Conservation (phyloP, 192 early-diverging fungal species). For the Rhizoclosmatium sp. region DNA sequence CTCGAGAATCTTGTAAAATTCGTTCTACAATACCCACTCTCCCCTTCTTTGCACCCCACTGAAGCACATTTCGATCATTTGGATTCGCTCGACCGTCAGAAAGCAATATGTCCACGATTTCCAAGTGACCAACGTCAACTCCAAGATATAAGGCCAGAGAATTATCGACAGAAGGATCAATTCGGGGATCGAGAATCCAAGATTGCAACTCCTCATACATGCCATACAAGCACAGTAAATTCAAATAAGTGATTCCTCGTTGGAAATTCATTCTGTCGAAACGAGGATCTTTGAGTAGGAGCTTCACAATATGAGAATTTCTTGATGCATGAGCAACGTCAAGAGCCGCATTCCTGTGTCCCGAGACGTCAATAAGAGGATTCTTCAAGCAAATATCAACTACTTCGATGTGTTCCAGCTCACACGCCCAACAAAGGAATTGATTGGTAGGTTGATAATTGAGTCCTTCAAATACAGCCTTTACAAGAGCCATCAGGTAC, state of each 20-base stretch:
- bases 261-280: no score
- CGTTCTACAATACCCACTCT: no score
- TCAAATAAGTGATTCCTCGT: no score
- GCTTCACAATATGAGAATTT: background rate
- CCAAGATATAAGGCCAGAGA: background rate
- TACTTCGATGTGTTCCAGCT: background rate
- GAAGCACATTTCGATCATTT: no score
- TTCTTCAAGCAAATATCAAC: background rate
- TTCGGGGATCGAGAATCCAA: no score
- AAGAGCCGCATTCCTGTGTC: background rate
- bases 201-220: no score
- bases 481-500: no score
- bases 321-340: background rate
- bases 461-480: no score
- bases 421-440: no score
- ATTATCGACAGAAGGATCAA: background rate
- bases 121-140: background rate
- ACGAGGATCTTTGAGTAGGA: conserved; percentile 8
- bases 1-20: background rate
- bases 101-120: background rate
- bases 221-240: no score
- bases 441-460: no score
- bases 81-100: background rate
- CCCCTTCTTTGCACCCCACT: no score
- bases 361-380: background rate